A percentile compares a stretch with the other conserved stretches of the same genome.
Conservation (phyloP, 192 early-diverging fungal species). For the Mycoemilia scoparia region DNA sequence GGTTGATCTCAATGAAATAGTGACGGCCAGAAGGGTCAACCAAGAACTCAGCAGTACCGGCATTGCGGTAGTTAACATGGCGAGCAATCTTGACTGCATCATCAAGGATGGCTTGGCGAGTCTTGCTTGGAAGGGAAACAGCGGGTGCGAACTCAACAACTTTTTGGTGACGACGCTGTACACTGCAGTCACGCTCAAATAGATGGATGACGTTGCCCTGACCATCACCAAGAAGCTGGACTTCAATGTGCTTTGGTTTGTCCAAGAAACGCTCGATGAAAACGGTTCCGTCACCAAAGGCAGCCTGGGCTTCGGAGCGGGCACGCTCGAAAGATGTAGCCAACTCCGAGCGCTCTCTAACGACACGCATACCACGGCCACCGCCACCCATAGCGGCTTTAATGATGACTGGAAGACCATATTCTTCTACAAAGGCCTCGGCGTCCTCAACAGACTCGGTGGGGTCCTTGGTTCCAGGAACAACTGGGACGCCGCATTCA, state of each 20-base stretch:
- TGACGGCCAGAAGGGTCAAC: constrained; percentile 69
- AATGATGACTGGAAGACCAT: constrained; percentile 90
- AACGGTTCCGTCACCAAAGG: constrained; percentile 92
- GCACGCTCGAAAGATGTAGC: constrained; percentile 66
- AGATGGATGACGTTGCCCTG: constrained; percentile 77
- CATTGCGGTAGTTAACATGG: constrained; percentile 78
- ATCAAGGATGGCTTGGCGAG: constrained; percentile 59
- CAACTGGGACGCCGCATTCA: constrained; percentile 68
- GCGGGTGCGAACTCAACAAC: constrained; percentile 86
- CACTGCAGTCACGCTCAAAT: constrained; percentile 92
- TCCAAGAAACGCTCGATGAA: constrained; percentile 90
- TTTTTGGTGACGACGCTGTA: constrained; percentile 95
- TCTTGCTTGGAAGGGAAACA: constrained; percentile 39
- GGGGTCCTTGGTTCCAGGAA: constrained; percentile 84
- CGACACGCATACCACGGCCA: constrained; percentile 92
- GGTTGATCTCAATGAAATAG: constrained; percentile 98
- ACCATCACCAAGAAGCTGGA: constrained; percentile 79
- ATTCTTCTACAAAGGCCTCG: constrained; percentile 47
- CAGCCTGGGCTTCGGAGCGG: constrained; percentile 68
- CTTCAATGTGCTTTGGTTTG: constrained; percentile 88
- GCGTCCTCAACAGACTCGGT: constrained; percentile 46
- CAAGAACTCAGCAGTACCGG: constrained; percentile 94
- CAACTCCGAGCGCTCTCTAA: constrained; percentile 52
- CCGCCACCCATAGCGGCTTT: constrained; percentile 96
- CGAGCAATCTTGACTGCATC: constrained; percentile 88